Evolutionary conservation across 148 eudicot genomes (phyloP), one percentile per base, ranked within the genome.

Genomic region (Heliosperma pusillum): DNA sequence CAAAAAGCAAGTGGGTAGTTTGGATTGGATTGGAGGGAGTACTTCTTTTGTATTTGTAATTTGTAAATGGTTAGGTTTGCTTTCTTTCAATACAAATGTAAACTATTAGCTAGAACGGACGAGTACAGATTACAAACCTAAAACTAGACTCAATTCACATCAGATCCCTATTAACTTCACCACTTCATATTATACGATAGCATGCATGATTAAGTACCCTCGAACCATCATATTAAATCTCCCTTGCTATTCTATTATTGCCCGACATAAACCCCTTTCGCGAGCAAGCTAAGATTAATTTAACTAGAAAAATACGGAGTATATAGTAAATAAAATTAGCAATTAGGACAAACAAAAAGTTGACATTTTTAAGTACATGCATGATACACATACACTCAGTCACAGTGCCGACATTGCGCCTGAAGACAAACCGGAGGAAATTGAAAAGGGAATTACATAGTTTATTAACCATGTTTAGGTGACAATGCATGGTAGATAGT

Each of bases 141-240:
- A n/a, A 29, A 29, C 30, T 3, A 29, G 1, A 29, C 30, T 29
- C 30, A 29, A 29, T 29, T 33, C 5, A n/a, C n/a, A 2, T 33
- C 40, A 0, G 5, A 33, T 33, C 5, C 40, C 40, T 33, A 3
- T 33, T 33, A 7, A 33, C 5, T 33, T 33, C 40, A 33, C 0
- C 40, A 7, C 6, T 33, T 33, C 40, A 33, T 33, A 33, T 33
- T 7, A 33, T n/a, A 33, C 82, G 70, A 79, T 77, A 79, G 21
- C 61, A 63, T n/a, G n/a, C n/a, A n/a, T 21, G 81, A 79, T 78
- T 69, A 69, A 61, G 42, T 11, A 69, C 68, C 53, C 70, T 80
- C 27, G 61, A 64, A 56, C 72, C 17, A 56, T 40, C 57, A 63
- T 58, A 71, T 63, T 70, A 52, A 42, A 27, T 36, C 61, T 30